Base-by-base conservation (phyloP, 257 asterid genomes). In the Ligustrum vulgare region DNA sequence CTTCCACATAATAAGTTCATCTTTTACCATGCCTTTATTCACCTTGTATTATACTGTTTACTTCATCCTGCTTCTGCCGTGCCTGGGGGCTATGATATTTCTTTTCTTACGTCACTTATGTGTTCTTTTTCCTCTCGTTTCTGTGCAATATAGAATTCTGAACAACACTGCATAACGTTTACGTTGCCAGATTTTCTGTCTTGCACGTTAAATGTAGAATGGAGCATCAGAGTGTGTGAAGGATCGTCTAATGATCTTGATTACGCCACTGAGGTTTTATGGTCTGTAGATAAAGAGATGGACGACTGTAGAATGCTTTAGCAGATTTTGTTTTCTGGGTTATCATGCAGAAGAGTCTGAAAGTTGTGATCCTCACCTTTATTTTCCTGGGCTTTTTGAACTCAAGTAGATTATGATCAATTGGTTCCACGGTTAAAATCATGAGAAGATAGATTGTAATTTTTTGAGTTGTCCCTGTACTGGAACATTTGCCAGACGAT, bases 1-100 rank as follows among this genome's bases (percentile, higher is more conserved):
- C 82, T 64, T 72, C 85, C 56, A 36, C 88, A 77, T 51, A 78
- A 33, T 85, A 78, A 80, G 70, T 63, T 23, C 11, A 6, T 76
- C 41, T 35, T 9, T 39, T 43, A 43, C 15, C 79, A 47, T 35
- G 49, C 56, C 69, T n/a, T 33, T 12, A 36, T 74, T 72, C 18
- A 43, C 75, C 81, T 32, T 20, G 75, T 74, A 68, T 2, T n/a
- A 3, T 63, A 60, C 34, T 3, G 71, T 66, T 77, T 36, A 58
- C 73, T 43, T 16, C 62, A 47, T 25, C 65, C 28, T 71, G 66
- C 66, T 60, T 62, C 68, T 2, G 3, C 39, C 37, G 69, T 68
- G 7, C 23, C 6, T 60, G 32, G 2, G n/a, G n/a, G n/a, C n/a
- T n/a, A n/a, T n/a, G 2, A 60, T 60, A 15, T 60, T 60, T 60